Base-by-base conservation (phyloP, 495 filamentous ascomycete genomes). In the Aspergillus egyptiacus region DNA sequence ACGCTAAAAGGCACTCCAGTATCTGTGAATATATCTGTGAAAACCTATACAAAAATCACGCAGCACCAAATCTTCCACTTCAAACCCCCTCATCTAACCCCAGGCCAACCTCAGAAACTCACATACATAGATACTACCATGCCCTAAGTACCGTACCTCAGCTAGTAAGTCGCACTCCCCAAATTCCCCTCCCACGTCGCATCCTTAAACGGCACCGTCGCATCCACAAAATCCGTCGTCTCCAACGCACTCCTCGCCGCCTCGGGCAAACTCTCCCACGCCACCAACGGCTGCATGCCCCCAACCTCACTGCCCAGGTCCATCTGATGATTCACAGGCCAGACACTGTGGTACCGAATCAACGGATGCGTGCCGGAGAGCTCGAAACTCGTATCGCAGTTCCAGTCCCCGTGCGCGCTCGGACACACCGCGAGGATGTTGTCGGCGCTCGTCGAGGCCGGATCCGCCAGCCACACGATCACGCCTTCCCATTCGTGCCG, bases 401-500 rank as follows among this genome's bases (percentile, higher is more conserved):
- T 59, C 70, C 74, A 80, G 4, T 53, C 57, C 9, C 77, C 76
- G 48, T 80, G 76, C 2, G 71, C 74, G 5, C 72, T 76, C 5
- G 72, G 71, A 35, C 71, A 74, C 9, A 76, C 72, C 17, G 74
- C 76, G 2, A 75, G 45, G 23, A 80, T 62, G 39, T 77, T 77
- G 22, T 63, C 58, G 0, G 69, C 61, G 8, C 63, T 48, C 1
- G 62, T 68, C 14, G 64, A 64, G 2, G 63, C 62, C 0, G 62
- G 35, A 27, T 58, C 57, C 6, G 55, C 48, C 2, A 79, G 59
- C 68, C 68, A 78, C 37, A 78, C 64, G 48, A 78, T 66, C 0
- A 73, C 69, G 9, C 74, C 75, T 46, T 76, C 74, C 74, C 73
- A 76, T 51, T 76, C 74, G 49, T 77, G 70, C 10, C 74, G 69